These are phyloP conservation scores for Pichia nanzhaoensis DNA, from an alignment of 805 yeast genomes.

Conservation along the genomic window DNA sequence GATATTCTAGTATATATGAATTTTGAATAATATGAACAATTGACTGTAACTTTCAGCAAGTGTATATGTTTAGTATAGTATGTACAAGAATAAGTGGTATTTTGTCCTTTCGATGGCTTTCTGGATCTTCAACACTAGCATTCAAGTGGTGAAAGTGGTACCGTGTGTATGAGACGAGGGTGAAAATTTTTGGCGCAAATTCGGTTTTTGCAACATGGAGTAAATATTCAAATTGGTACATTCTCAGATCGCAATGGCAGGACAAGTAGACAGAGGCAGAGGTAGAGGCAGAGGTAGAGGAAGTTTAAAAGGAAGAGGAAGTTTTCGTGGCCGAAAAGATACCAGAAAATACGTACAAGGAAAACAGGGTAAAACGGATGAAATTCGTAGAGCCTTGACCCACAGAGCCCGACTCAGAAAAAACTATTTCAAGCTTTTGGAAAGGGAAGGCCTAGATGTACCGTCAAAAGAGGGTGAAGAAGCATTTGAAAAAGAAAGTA, in stretches of 20 bases:
- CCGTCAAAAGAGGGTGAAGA: slow-evolving; percentile 32
- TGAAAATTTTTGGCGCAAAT: too few species aligned
- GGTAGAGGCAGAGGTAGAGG: background rate
- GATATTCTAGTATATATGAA: background rate
- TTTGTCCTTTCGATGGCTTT: too few species aligned
- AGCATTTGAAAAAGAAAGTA: slow-evolving; percentile 16
- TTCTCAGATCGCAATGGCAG: background rate
- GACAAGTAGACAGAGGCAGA: background rate
- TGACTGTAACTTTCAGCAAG: too few species aligned
- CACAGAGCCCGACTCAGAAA: slow-evolving; percentile 79
- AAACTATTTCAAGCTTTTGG: slow-evolving; percentile 71
- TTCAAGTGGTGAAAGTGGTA: too few species aligned
- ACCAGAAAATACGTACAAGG: slow-evolving; percentile 20
- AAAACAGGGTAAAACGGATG: slow-evolving; percentile 37
- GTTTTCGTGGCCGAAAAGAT: slow-evolving; percentile 6
- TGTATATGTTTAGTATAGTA: too few species aligned
- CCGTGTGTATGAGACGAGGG: too few species aligned
- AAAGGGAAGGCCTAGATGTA: slow-evolving; percentile 57
- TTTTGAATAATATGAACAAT: background rate
- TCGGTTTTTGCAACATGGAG: too few species aligned
- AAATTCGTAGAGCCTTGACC: slow-evolving; percentile 68
- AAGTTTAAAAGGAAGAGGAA: background rate
- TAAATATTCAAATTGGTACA: too few species aligned
- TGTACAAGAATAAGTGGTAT: too few species aligned
- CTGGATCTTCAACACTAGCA: too few species aligned